These are phyloP conservation scores for Fraxinus albicans DNA, from an alignment of 305 asterid genomes.

Conservation along the genomic window DNA sequence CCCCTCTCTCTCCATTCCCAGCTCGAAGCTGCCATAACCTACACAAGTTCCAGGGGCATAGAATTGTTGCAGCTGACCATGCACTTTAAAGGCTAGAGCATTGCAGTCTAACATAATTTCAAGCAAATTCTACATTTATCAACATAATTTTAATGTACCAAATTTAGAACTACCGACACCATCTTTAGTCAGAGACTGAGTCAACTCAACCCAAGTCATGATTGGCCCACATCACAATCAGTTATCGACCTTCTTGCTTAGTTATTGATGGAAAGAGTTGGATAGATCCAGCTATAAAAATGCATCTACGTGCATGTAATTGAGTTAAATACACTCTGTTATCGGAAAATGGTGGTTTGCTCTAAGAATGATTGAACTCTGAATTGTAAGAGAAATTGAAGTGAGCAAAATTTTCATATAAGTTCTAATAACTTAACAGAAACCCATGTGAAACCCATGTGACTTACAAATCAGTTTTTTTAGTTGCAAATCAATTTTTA, in stretches of 20 bases:
- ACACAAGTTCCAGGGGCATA: not conserved
- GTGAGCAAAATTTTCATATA: not conserved
- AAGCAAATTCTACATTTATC: not conserved
- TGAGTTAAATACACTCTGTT: not conserved
- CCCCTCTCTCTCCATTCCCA: not conserved
- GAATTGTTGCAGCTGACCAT: not conserved
- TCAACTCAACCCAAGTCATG: not conserved
- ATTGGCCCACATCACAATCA: not conserved
- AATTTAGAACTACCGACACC: not conserved
- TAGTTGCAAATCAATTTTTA: not conserved
- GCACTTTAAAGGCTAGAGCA: not conserved
- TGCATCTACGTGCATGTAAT: not conserved
- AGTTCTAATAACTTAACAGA: not conserved
- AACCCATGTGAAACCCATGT: not conserved
- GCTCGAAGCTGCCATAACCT: not conserved
- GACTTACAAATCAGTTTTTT: not conserved
- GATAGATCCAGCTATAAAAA: not conserved
- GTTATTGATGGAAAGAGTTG: not conserved
- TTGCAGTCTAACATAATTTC: not conserved
- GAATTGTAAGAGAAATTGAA: not conserved
- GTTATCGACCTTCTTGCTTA: not conserved
- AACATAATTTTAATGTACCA: not conserved
- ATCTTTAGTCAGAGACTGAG: not conserved
- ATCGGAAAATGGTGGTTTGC: not conserved
- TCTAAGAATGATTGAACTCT: not conserved